Evolutionary conservation across 2,329 filamentous ascomycete genomes (phyloP).

Genomic region (Diaporthe ampelina): DNA sequence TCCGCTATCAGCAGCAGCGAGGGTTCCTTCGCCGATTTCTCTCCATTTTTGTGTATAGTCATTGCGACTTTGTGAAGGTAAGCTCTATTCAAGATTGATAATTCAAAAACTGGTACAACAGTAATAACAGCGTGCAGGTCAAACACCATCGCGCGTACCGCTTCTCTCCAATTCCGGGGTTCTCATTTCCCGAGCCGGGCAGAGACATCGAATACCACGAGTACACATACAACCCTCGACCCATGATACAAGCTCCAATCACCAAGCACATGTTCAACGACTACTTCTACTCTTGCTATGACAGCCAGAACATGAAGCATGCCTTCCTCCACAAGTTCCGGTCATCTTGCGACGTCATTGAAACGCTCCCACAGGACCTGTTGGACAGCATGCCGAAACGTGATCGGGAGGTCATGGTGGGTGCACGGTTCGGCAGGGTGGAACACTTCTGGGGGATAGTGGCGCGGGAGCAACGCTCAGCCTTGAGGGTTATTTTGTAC

Average conservation of each 20-base stretch:
- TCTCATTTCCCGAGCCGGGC: too few species aligned
- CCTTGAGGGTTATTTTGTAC: slow-evolving; percentile 4
- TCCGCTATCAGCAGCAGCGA: too few species aligned
- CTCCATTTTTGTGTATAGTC: too few species aligned
- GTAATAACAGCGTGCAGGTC: too few species aligned
- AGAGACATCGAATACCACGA: too few species aligned
- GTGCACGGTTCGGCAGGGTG: slow-evolving; percentile 6
- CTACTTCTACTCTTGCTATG: slow-evolving; percentile 27
- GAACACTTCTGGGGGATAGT: slow-evolving; percentile 25
- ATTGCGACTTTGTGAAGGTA: too few species aligned
- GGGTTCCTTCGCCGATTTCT: too few species aligned
- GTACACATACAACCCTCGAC: slow-evolving; percentile 19
- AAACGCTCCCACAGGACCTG: slow-evolving; percentile 7
- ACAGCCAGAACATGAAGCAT: not conserved
- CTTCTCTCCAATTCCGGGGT: too few species aligned
- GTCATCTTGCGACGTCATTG: not conserved
- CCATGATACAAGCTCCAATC: slow-evolving; percentile 12
- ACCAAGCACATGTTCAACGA: slow-evolving; percentile 19
- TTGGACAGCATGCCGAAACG: slow-evolving; percentile 23
- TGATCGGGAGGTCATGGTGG: slow-evolving; percentile 6
- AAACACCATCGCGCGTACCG: too few species aligned
- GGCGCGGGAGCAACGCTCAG: slow-evolving; percentile 10
- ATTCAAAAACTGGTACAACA: too few species aligned
- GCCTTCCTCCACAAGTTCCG: not conserved
- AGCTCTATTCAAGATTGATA: too few species aligned